Percentiles rank a stretch among this genome's conserved stretches.
Conservation (phyloP, 106 monocot genomes). For the Dendrobium catenatum region DNA sequence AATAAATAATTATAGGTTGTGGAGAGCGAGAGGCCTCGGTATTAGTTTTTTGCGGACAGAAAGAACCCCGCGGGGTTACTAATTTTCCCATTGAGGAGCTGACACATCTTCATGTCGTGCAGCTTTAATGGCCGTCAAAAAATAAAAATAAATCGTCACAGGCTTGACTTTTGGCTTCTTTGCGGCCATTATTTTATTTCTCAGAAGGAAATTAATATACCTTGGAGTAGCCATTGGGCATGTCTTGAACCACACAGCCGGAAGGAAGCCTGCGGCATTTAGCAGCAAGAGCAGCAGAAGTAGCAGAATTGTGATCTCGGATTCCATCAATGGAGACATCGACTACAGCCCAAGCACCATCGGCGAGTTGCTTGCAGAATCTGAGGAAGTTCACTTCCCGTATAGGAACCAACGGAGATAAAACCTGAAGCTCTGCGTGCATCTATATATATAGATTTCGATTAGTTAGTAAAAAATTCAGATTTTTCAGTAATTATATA, state of each 20-base stretch:
- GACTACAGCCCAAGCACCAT: slow-evolving; percentile 65
- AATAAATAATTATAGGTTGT: background rate
- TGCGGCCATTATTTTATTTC: background rate
- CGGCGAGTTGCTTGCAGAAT: slow-evolving; percentile 72
- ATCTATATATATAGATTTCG: slow-evolving; percentile 20
- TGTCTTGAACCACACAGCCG: slow-evolving; percentile 71
- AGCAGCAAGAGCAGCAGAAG: background rate
- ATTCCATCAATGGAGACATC: slow-evolving; percentile 64
- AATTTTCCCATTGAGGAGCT: too few species aligned
- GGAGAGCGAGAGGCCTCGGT: slow-evolving; percentile 4
- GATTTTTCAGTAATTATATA: background rate
- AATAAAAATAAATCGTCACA: background rate
- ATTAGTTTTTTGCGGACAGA: slow-evolving; percentile 1
- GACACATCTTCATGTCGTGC: background rate
- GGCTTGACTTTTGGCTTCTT: background rate
- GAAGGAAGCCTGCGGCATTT: slow-evolving; percentile 70
- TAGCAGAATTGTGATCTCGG: slow-evolving; percentile 13
- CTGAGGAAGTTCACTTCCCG: slow-evolving; percentile 63
- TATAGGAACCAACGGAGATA: slow-evolving; percentile 71
- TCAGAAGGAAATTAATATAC: slow-evolving; percentile 7
- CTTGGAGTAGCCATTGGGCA: slow-evolving; percentile 85
- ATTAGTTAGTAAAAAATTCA: background rate
- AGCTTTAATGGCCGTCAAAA: background rate
- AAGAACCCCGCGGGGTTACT: background rate
- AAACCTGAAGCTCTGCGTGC: slow-evolving; percentile 82